Evolutionary conservation across 345 rosid species (phyloP), one percentile per base, ranked within the genome.

Genomic region (Zanthoxylum bungeanum): DNA sequence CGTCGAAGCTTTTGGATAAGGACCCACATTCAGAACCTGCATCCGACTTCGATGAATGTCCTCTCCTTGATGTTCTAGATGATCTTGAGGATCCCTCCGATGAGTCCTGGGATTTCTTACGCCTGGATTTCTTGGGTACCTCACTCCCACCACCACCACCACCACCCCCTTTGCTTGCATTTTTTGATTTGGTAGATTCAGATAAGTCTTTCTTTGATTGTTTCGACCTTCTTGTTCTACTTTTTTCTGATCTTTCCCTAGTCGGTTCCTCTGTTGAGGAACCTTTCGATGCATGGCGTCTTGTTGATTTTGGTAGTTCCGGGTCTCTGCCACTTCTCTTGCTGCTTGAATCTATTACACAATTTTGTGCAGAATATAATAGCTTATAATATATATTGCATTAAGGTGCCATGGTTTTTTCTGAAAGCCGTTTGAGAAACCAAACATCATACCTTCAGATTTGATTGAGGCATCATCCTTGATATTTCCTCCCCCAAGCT

Each of bases 31-130:
- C 92, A 3, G 85, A 82, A 55, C 59, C 77, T 9, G 22, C 36
- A 59, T 85, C 88, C 0, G 72, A 40, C 30, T 74, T 78, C 24
- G 31, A 25, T 19, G n/a, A 33, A 1, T 34, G 44, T 11, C 72
- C 60, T 71, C 77, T 69, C 77, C 80, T 79, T 8, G 79, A 66
- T 62, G 66, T 39, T 62, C 30, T 12, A 25, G 62, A 58, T 3
- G 82, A 84, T 76, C 83, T 80, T 0, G 84, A 39, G 24, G 88
- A 79, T 0, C 81, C 86, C 0, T 21, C 69, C 1, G 62, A 9
- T 0, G 81, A 65, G 10, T 88, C 95, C 55, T 84, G 87, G 0
- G 85, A 77, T 71, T 86, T 87, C 80, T 83, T 87, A 71, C 83
- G 79, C 69, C 80, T 72, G 0, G 84, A 72, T 66, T 82, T 90